Conservation (phyloP, 441 rosid species). For the Erodium moschatum region DNA sequence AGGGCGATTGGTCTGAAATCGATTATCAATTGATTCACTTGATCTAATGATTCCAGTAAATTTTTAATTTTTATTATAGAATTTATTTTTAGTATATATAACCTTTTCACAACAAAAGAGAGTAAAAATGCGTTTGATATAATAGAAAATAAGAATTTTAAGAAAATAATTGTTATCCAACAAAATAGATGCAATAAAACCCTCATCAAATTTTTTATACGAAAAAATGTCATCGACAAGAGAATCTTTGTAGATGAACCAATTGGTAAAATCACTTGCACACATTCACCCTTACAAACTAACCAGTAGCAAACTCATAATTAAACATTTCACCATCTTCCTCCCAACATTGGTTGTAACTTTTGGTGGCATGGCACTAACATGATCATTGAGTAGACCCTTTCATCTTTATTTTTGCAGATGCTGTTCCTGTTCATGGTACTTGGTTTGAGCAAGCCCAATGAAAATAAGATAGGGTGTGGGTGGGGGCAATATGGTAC, state of each 20-base stretch:
- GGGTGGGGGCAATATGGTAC: not conserved
- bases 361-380: not conserved
- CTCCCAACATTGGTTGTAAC: not conserved
- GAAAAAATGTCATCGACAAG: constrained; percentile 6
- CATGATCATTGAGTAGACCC: not conserved
- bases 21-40: no score
- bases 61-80: no score
- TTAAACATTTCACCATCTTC: not conserved
- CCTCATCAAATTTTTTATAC: no score
- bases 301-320: not conserved
- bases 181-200: no score
- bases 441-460: not conserved
- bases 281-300: not conserved
- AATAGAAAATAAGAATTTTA: no score
- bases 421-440: not conserved
- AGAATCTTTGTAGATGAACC: constrained; percentile 14
- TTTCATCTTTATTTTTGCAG: not conserved
- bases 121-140: no score
- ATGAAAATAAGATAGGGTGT: not conserved
- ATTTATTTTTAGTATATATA: no score
- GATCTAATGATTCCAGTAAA: no score
- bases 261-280: not conserved
- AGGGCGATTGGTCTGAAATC: no score
- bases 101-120: no score
- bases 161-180: no score